Evolutionary conservation across 805 yeast species (phyloP), one percentile per base, ranked within the genome.

Genomic region (Hanseniaspora lindneri): DNA sequence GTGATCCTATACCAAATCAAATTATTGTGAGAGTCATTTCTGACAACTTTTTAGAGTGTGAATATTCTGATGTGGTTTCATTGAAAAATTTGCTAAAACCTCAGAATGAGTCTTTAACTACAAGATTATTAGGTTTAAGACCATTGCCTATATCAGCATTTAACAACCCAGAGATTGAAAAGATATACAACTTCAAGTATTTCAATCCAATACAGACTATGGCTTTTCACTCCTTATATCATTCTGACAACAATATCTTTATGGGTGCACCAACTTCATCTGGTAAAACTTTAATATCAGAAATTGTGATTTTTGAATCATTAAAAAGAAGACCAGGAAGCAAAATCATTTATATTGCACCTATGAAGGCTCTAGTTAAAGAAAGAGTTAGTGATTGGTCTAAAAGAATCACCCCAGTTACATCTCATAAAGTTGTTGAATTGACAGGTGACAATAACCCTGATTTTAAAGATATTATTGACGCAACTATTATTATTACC

Each of bases 211-310:
- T 92, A 96, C 98, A 92, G 65, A 89, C 97, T 0, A 89, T 89
- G 97, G 75, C 82, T 0, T 92, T 92, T 66, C 95, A 88, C 60
- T 76, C 95, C 0, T 65, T 92, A 40, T 92, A 88, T 66, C 79
- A 92, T 62, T 67, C 81, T 1, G 76, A 82, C 53, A 73, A 81
- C 1, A 83, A 83, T 60, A 88, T 82, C 0, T 83, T 92, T 62
- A 84, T 92, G 39, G 99, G 99, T 9, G 87, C 97, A 0, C 99
- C 99, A 2, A 92, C 98, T 2, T 98, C 98, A 21, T 89, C 96
- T 0, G 99, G 99, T 55, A 92, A 92, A 63, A 92, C 98, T 0
- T 82, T 92, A 29, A 97, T 94, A 25, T 95, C 97, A 0, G 99
- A 92, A 60, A 65, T 92, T 49, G 97, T 97, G 0, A 84, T 92